Evolutionary conservation across 2,329 filamentous ascomycete genomes (phyloP), one percentile per base, ranked within the genome.

Genomic region (Colletotrichum euphorbiae): DNA sequence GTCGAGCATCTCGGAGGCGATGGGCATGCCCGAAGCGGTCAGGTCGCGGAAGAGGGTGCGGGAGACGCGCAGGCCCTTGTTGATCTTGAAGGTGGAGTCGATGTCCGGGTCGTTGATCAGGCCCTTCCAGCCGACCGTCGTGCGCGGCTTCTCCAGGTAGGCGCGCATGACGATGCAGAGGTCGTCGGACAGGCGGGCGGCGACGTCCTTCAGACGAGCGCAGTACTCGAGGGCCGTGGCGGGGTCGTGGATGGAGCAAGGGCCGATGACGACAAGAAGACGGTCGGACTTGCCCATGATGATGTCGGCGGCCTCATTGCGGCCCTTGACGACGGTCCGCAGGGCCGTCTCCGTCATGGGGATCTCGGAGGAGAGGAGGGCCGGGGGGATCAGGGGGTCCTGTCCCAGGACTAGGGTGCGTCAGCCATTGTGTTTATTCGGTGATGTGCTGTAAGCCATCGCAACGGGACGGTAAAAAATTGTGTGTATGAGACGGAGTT

Each of bases 21-120:
- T 97, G 67, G 96, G 96, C 88, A 99, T 94, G 74, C 96, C 96
- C 71, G 86, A 85, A 70, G 85, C 85, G 40, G 95, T 99, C 70
- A 99, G 85, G 77, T 98, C 94, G 74, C 91, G 89, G 84, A 98
- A 99, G 77, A 99, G 87, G 83, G 97, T 91, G 74, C 96, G 89
- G n/a, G 93, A 95, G 65, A 97, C 90, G 33, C 93, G 90, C 64
- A 99, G 87, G 60, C 96, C 96, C 87, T 98, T 98, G 89, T 99
- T 99, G 85, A 99, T 99, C 84, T 97, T 89, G 91, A 92, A 99
- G 77, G 91, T 96, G 79, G 96, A 91, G 80, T 99, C 93, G 79
- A 99, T 97, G 76, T 98, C 94, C 2, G 96, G 96, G 80, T 99
- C 96, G 82, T 99, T 99, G 87, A 99, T 98, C 80, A 99, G 86